Percentiles rank a stretch among this genome's conserved stretches.
Evolutionary conservation across 148 eudicot genomes (phyloP).

Genomic region (Fagopyrum esculentum): DNA sequence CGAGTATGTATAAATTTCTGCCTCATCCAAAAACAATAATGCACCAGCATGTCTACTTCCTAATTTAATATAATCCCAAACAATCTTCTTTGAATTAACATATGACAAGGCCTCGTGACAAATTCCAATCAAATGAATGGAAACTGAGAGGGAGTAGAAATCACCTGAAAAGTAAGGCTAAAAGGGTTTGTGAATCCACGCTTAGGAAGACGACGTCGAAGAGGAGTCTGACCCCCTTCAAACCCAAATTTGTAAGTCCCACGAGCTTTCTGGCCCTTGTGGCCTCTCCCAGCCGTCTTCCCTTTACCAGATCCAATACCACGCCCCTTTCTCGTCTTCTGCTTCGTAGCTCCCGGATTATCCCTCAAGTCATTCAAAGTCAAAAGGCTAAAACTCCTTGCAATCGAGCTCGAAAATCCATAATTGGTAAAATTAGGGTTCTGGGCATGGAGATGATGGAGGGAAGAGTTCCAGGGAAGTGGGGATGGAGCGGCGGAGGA

Average conservation of each 20-base stretch:
- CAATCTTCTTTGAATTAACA: background rate
- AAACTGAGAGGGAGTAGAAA: background rate
- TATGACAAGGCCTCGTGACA: background rate
- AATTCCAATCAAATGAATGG: background rate
- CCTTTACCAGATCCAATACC: slow-evolving; percentile 97
- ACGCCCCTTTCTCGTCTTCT: slow-evolving; percentile 89
- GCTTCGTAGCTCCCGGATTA: slow-evolving; percentile 73
- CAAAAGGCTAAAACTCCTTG: slow-evolving; percentile 29
- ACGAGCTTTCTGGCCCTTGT: slow-evolving; percentile 95
- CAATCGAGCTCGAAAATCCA: background rate
- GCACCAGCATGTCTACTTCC: background rate
- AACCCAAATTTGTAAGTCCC: slow-evolving; percentile 85
- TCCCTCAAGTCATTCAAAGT: slow-evolving; percentile 72
- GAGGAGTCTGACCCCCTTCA: slow-evolving; percentile 93
- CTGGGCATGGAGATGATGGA: background rate
- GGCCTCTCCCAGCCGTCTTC: slow-evolving; percentile 93
- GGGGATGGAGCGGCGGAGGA: background rate
- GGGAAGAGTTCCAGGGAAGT: background rate
- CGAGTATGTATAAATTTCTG: background rate
- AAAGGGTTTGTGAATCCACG: slow-evolving; percentile 88
- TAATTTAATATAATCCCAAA: background rate
- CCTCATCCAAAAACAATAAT: background rate
- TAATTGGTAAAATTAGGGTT: background rate
- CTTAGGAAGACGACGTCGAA: slow-evolving; percentile 71
- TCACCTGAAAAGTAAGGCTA: slow-evolving; percentile 74